Conservation (phyloP, 1,284 basidiomycete species). For the Melampsora americana region DNA sequence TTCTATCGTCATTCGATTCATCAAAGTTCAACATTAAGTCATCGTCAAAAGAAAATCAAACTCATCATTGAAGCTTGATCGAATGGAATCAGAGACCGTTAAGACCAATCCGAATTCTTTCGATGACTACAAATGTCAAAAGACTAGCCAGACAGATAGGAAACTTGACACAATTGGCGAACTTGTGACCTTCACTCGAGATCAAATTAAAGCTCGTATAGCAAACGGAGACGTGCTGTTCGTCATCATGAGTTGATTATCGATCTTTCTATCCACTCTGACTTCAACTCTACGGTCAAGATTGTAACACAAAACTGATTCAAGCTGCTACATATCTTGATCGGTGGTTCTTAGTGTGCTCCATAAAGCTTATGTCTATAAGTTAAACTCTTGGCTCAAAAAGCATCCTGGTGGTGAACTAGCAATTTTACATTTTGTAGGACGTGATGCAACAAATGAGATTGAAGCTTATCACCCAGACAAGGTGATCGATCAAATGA, state of each 20-base stretch:
- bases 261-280: not conserved
- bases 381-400: conserved; percentile 76
- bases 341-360: conserved; percentile 59
- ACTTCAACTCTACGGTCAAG: not conserved
- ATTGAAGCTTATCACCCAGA: conserved; percentile 85
- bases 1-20: too few species aligned
- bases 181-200: conserved; percentile 19
- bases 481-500: conserved; percentile 64
- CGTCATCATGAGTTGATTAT: not conserved
- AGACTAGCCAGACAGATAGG: too few species aligned
- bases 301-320: not conserved
- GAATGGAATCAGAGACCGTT: too few species aligned
- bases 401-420: conserved; percentile 86
- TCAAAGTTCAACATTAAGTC: too few species aligned
- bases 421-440: conserved; percentile 89
- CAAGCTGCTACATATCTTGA: too few species aligned
- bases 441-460: conserved; percentile 90
- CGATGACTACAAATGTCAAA: too few species aligned
- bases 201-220: conserved; percentile 29
- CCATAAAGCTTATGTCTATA: conserved; percentile 71
- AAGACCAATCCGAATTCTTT: too few species aligned
- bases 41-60: too few species aligned
- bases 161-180: too few species aligned
- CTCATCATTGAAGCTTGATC: too few species aligned
- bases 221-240: conserved; percentile 34